phyloP scores from a whole-genome alignment of 2,329 filamentous ascomycete genomes.

The Talaromyces sp. region DNA sequence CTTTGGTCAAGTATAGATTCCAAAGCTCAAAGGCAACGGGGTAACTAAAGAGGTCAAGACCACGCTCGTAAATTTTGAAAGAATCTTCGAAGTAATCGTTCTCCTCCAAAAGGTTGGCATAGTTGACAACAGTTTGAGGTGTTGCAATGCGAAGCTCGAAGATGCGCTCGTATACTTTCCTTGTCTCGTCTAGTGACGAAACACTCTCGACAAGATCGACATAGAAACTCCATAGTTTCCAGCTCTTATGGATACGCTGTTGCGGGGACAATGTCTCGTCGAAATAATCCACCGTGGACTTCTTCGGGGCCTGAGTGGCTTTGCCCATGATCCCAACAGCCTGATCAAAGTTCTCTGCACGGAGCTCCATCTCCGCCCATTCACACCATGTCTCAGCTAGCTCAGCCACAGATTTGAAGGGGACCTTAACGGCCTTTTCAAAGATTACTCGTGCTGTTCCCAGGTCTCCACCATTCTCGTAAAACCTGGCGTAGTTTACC shows the following conservation, averaged over 20 bases:
- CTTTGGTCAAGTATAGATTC: constrained; percentile 98
- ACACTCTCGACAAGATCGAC: constrained; percentile 97
- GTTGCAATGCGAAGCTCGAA: constrained; percentile 98
- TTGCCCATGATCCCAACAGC: constrained; percentile 96
- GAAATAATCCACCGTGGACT: constrained; percentile 98
- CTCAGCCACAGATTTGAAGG: constrained; percentile 96
- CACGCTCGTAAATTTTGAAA: constrained; percentile 96
- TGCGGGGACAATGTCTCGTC: constrained; percentile 92
- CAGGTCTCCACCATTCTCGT: constrained; percentile 84
- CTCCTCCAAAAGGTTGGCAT: constrained; percentile 92
- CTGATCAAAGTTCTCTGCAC: constrained; percentile 93
- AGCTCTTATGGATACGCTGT: constrained; percentile 96
- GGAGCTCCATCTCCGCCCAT: constrained; percentile 97
- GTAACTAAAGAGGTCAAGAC: constrained; percentile 96
- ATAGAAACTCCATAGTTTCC: constrained; percentile 99
- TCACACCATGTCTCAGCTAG: constrained; percentile 98
- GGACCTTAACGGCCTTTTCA: constrained; percentile 97
- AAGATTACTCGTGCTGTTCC: constrained; percentile 87
- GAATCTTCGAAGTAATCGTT: constrained; percentile 95
- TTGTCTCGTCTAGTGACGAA: constrained; percentile 85
- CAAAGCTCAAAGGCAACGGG: constrained; percentile 97
- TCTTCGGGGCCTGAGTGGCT: constrained; percentile 92
- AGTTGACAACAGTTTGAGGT: constrained; percentile 97
- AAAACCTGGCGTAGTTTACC: constrained; percentile 96
- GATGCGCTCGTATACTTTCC: constrained; percentile 92